phyloP scores from a whole-genome alignment of 2,329 filamentous ascomycete genomes.

The Thermomyces lanuginosus region DNA sequence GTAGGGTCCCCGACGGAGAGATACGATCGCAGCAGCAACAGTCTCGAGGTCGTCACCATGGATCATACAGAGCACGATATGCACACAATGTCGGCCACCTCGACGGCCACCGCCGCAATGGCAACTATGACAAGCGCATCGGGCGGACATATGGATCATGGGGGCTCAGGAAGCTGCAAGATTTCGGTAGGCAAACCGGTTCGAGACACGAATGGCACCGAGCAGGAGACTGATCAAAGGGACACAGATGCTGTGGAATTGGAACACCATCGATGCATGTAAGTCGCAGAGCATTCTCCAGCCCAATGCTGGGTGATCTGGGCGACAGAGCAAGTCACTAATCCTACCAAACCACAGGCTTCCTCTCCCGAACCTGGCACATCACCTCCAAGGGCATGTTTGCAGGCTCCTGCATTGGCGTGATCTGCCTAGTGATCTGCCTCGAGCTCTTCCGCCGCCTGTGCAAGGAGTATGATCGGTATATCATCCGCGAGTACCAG shows the following conservation, averaged over 20 bases:
- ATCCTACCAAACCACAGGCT: slow-evolving; percentile 29
- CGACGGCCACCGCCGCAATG: slow-evolving; percentile 5
- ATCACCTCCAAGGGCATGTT: slow-evolving; percentile 56
- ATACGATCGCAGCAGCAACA: no score
- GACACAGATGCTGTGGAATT: slow-evolving; percentile 64
- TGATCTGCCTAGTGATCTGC: slow-evolving; percentile 53
- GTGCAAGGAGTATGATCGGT: slow-evolving; percentile 56
- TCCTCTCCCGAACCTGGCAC: slow-evolving; percentile 54
- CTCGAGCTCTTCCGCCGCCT: slow-evolving; percentile 58
- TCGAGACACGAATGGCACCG: background rate
- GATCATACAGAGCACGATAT: no score
- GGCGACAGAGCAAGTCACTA: background rate
- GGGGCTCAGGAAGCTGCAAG: slow-evolving; percentile 13
- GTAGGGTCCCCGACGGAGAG: no score
- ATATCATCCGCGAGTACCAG: slow-evolving; percentile 36
- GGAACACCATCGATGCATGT: slow-evolving; percentile 53
- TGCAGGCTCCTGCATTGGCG: slow-evolving; percentile 63
- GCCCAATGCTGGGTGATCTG: background rate
- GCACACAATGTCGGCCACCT: slow-evolving; percentile 1
- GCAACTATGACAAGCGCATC: slow-evolving; percentile 6
- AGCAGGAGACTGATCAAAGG: background rate
- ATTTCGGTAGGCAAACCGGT: slow-evolving; percentile 15
- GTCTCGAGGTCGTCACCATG: background rate
- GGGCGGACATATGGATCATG: slow-evolving; percentile 9
- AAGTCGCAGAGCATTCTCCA: slow-evolving; percentile 4